These are phyloP conservation scores for Rhizopogon sp. DNA, from an alignment of 768 basidiomycete species.

Conservation along the genomic window DNA sequence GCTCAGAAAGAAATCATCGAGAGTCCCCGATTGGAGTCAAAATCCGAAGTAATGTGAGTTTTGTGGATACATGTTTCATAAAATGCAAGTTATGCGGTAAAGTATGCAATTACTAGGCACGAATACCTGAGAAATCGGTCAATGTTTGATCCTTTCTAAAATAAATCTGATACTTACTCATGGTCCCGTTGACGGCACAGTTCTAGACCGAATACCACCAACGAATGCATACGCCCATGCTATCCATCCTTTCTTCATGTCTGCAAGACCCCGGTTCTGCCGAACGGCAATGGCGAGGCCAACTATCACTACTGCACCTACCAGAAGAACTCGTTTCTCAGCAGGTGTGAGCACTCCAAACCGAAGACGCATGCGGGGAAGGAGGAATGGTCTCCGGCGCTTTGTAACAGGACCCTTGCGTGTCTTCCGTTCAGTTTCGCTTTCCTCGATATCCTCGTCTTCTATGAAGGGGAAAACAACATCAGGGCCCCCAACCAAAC, in stretches of 20 bases:
- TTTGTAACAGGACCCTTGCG: neutral
- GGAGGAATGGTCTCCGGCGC: slow-evolving; percentile 4
- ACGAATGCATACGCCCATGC: neutral
- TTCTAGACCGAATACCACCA: neutral
- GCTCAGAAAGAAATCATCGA: neutral
- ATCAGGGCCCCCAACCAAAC: slow-evolving; percentile 49
- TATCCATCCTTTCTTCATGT: neutral
- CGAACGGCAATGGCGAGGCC: slow-evolving; percentile 59
- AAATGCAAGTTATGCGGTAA: neutral
- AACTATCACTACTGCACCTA: slow-evolving; percentile 63
- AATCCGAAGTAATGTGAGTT: neutral
- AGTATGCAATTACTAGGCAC: neutral
- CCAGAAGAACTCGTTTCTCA: slow-evolving; percentile 37
- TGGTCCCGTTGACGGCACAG: neutral
- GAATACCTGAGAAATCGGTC: neutral
- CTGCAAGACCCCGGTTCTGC: neutral
- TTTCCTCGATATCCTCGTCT: slow-evolving; percentile 33
- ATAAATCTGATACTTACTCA: neutral
- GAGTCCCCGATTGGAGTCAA: too few relatives aligned
- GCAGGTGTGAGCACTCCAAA: slow-evolving; percentile 20
- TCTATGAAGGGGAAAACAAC: slow-evolving; percentile 42
- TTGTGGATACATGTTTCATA: neutral
- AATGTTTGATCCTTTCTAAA: neutral
- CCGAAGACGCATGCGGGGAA: slow-evolving; percentile 8
- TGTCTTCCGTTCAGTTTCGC: slow-evolving; percentile 23